Evolutionary conservation across 2,329 filamentous ascomycete genomes (phyloP).

Genomic region (Aspergillus fijiensis): DNA sequence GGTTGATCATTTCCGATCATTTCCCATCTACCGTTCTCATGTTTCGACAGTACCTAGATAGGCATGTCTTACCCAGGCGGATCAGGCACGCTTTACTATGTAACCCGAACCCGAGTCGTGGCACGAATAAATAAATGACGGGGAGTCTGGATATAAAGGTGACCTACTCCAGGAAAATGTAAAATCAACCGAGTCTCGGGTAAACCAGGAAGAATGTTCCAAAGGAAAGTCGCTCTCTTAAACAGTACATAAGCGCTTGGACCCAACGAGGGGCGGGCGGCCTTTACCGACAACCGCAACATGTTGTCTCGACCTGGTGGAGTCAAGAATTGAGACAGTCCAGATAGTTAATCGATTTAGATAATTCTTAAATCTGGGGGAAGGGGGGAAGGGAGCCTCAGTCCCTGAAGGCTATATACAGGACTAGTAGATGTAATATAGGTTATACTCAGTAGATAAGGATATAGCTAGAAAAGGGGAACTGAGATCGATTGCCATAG

Average conservation of each 20-base stretch:
- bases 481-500: neutral
- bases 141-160: neutral
- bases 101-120: neutral
- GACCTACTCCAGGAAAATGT: neutral
- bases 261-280: neutral
- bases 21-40: no score
- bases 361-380: no score
- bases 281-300: neutral
- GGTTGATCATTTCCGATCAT: no score
- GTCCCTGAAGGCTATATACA: neutral
- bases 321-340: neutral
- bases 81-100: neutral
- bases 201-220: neutral
- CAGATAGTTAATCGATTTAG: neutral
- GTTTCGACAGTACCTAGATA: neutral
- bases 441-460: neutral
- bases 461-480: neutral
- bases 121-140: neutral
- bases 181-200: neutral
- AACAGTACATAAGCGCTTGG: neutral
- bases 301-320: neutral
- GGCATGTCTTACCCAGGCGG: neutral
- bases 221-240: neutral
- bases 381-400: neutral
- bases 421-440: neutral